Conservation (phyloP, 768 basidiomycete species). For the Tylopilus sp. region DNA sequence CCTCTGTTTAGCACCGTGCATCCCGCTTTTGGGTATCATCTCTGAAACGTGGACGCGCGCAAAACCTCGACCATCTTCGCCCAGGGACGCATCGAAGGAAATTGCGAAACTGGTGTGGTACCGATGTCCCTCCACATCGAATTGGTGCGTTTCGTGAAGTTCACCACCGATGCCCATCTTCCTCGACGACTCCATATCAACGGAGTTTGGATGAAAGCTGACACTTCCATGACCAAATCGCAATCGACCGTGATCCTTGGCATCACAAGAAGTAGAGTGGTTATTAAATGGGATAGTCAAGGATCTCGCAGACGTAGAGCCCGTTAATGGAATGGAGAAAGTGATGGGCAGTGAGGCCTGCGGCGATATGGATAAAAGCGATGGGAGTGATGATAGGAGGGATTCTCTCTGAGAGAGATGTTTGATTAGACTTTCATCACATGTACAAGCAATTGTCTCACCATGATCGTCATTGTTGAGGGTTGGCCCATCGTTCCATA, state of each 20-base stretch:
- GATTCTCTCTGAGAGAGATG: constrained; percentile 46
- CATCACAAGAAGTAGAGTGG: constrained; percentile 39
- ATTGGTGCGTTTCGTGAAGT: constrained; percentile 47
- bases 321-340: constrained; percentile 52
- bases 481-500: constrained; percentile 40
- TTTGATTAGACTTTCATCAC: constrained; percentile 14
- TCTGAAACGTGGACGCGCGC: constrained; percentile 67
- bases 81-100: constrained; percentile 65
- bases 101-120: constrained; percentile 62
- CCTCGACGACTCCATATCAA: constrained; percentile 31
- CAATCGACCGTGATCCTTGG: constrained; percentile 56
- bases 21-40: constrained; percentile 21
- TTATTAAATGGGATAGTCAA: constrained; percentile 44
- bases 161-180: constrained; percentile 33
- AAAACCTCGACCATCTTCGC: constrained; percentile 67
- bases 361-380: constrained; percentile 64
- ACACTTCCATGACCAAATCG: constrained; percentile 33
- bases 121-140: constrained; percentile 43
- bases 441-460: constrained; percentile 27
- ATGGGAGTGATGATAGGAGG: constrained; percentile 73
- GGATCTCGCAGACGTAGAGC: constrained; percentile 33
- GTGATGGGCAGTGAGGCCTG: constrained; percentile 52
- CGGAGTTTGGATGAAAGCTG: constrained; percentile 48
- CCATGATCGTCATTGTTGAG: constrained; percentile 70
- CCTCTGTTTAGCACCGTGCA: constrained; percentile 16